Conservation (phyloP, 345 rosid genomes). For the Rubroshorea leprosula region DNA sequence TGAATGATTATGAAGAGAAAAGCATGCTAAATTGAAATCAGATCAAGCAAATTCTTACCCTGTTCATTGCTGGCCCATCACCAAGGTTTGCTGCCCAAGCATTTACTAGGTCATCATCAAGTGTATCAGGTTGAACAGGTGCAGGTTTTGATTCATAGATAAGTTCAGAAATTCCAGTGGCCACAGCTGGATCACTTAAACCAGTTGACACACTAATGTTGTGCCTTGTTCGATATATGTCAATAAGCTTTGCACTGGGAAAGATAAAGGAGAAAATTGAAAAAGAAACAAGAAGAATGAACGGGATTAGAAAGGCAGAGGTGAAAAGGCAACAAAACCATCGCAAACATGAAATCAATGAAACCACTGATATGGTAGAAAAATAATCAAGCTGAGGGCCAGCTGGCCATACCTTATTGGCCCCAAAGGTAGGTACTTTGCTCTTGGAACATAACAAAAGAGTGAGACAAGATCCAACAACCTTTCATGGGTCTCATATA, state of each 20-base stretch:
- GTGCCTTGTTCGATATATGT: slow-evolving; percentile 72
- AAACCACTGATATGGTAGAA: not conserved
- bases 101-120: slow-evolving; percentile 96
- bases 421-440: slow-evolving; percentile 92
- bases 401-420: slow-evolving; percentile 80
- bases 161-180: slow-evolving; percentile 92
- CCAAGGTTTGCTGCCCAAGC: slow-evolving; percentile 99
- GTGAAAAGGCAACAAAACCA: not conserved
- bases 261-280: slow-evolving; percentile 4
- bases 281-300: not conserved
- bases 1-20: not conserved
- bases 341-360: not conserved
- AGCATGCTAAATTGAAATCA: slow-evolving; percentile 17
- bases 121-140: slow-evolving; percentile 58
- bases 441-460: slow-evolving; percentile 91
- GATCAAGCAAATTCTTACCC: slow-evolving; percentile 42
- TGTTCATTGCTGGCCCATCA: slow-evolving; percentile 92
- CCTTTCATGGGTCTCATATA: slow-evolving; percentile 91
- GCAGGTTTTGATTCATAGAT: slow-evolving; percentile 78
- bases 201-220: slow-evolving; percentile 85
- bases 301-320: not conserved
- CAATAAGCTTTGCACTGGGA: slow-evolving; percentile 84
- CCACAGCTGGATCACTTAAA: slow-evolving; percentile 85
- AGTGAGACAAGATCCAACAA: slow-evolving; percentile 90
- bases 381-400: too few relatives aligned